Evolutionary conservation across 306 rosid species (phyloP).

Genomic region (Cercis canadensis): DNA sequence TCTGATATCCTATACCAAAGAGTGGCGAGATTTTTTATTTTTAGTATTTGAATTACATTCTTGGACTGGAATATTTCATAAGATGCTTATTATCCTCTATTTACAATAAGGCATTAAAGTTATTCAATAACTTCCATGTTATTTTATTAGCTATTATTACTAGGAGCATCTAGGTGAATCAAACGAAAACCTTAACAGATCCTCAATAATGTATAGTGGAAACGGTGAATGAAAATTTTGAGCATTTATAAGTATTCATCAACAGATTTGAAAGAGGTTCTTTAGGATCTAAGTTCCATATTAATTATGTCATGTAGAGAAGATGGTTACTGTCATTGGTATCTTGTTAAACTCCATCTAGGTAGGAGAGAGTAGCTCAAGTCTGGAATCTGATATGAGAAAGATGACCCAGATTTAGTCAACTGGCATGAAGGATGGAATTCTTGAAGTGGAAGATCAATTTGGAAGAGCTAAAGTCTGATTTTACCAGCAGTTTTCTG

Average conservation of each 20-base stretch:
- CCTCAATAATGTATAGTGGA: too few species aligned
- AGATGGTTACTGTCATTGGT: constrained; percentile 3
- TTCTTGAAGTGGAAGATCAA: not conserved
- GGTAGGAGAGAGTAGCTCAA: constrained; percentile 12
- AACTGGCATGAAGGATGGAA: not conserved
- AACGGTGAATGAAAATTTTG: not conserved
- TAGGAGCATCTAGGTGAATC: not conserved
- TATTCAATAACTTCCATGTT: not conserved
- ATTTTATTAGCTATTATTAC: not conserved
- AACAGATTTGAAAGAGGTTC: not conserved
- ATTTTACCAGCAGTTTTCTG: not conserved
- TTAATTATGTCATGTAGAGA: not conserved
- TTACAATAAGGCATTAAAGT: too few species aligned
- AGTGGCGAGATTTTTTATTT: too few species aligned
- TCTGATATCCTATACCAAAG: too few species aligned
- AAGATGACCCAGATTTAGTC: not conserved
- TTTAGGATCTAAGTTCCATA: not conserved
- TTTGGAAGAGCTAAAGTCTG: not conserved
- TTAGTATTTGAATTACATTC: too few species aligned
- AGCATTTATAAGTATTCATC: constrained; percentile 8
- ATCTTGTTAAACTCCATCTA: constrained; percentile 5
- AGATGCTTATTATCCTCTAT: too few species aligned
- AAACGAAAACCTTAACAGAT: too few species aligned
- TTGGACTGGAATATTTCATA: too few species aligned
- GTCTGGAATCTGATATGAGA: constrained; percentile 11